Percentiles rank a stretch among this genome's conserved stretches.
These are phyloP conservation scores for Botrytis cinerea DNA, from an alignment of 2,329 filamentous ascomycete genomes.

Conservation along the genomic window DNA sequence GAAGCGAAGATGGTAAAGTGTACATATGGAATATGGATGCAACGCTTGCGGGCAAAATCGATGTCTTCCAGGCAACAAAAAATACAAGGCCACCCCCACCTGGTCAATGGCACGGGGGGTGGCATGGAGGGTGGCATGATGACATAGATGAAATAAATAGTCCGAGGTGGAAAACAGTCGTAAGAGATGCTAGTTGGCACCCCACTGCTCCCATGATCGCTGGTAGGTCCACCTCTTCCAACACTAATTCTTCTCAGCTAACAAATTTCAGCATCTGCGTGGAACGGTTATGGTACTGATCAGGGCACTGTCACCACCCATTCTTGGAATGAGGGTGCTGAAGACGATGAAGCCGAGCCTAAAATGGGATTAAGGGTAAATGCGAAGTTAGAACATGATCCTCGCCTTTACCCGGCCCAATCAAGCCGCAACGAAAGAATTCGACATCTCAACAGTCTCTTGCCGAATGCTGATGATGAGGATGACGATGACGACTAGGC, in stretches of 20 bases:
- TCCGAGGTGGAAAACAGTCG: slow-evolving; percentile 62
- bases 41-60: slow-evolving; percentile 73
- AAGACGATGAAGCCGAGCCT: slow-evolving; percentile 58
- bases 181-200: slow-evolving; percentile 73
- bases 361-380: slow-evolving; percentile 49
- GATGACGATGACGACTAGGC: not conserved
- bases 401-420: slow-evolving; percentile 24
- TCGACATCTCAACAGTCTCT: not conserved
- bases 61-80: slow-evolving; percentile 72
- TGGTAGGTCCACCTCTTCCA: slow-evolving; percentile 27
- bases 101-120: slow-evolving; percentile 29
- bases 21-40: slow-evolving; percentile 94
- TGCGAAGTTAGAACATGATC: slow-evolving; percentile 43
- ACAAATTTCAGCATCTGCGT: slow-evolving; percentile 57
- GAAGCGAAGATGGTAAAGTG: slow-evolving; percentile 85
- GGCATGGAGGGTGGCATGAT: slow-evolving; percentile 30
- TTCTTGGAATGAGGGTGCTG: slow-evolving; percentile 63
- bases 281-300: slow-evolving; percentile 67
- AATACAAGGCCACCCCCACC: slow-evolving; percentile 55
- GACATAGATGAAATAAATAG: slow-evolving; percentile 34
- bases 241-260: slow-evolving; percentile 16
- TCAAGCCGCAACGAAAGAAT: not conserved
- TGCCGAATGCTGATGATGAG: not conserved
- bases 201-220: slow-evolving; percentile 66
- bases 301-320: slow-evolving; percentile 68